These are phyloP conservation scores for Scenedesmus sp. DNA, from an alignment of 163 green algal genomes.

Conservation along the genomic window DNA sequence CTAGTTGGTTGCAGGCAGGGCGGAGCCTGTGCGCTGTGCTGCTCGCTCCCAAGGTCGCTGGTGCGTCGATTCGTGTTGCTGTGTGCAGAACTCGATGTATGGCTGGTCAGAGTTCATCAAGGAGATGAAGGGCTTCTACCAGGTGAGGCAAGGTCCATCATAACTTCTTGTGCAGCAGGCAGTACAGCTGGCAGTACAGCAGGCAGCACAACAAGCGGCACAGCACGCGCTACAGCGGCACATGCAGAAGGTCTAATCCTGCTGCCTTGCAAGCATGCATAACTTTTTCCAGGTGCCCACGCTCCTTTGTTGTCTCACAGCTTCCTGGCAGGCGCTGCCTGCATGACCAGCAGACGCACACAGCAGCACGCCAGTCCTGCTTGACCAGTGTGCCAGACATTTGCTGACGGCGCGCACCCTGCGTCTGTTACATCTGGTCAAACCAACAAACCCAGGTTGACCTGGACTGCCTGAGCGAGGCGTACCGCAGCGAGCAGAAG, in stretches of 20 bases:
- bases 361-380: too few species aligned
- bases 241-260: too few species aligned
- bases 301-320: too few species aligned
- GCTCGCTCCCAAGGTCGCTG: background rate
- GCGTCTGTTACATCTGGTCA: background rate
- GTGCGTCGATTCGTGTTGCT: background rate
- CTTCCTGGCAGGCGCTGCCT: too few species aligned
- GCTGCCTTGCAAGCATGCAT: too few species aligned
- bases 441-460: constrained; percentile 68
- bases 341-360: too few species aligned
- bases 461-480: constrained; percentile 82
- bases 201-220: too few species aligned
- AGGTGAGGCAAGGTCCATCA: constrained; percentile 59
- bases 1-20: background rate
- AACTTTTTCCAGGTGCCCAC: background rate
- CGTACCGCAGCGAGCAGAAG: constrained; percentile 85
- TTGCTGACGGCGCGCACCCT: background rate
- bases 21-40: background rate
- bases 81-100: constrained; percentile 82
- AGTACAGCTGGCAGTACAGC: background rate
- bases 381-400: too few species aligned
- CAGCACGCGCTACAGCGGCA: too few species aligned
- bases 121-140: constrained; percentile 91
- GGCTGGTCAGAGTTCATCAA: constrained; percentile 90
- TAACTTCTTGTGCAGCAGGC: too few species aligned